Evolutionary conservation across 1,284 basidiomycete species (phyloP).

Genomic region (Athelia sp.): DNA sequence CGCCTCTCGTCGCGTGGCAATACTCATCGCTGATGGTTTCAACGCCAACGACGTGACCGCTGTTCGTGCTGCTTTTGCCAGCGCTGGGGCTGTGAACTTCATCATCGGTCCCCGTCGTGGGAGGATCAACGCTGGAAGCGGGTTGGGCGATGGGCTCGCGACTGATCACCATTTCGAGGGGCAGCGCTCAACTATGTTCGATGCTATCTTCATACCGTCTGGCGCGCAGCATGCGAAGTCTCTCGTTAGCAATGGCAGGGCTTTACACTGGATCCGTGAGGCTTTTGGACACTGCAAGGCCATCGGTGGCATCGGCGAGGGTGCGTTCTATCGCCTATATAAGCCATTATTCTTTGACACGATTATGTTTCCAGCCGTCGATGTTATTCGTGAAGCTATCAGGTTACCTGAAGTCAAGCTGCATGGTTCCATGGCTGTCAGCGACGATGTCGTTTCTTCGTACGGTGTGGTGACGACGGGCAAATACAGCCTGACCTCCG

Average conservation of each 20-base stretch:
- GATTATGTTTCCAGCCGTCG: slow-evolving; percentile 40
- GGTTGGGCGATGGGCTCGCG: slow-evolving; percentile 28
- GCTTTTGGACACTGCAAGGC: slow-evolving; percentile 77
- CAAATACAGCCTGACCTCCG: slow-evolving; percentile 36
- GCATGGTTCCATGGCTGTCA: slow-evolving; percentile 24
- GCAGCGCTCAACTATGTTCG: slow-evolving; percentile 76
- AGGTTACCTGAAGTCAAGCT: slow-evolving; percentile 41
- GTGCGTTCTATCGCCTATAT: no score
- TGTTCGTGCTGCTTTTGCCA: slow-evolving; percentile 48
- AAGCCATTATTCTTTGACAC: background rate
- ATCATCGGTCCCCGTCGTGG: slow-evolving; percentile 69
- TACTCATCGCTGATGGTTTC: slow-evolving; percentile 74
- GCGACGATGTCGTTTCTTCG: slow-evolving; percentile 39
- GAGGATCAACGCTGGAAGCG: slow-evolving; percentile 38
- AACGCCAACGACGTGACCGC: slow-evolving; percentile 52
- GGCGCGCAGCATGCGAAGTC: slow-evolving; percentile 50
- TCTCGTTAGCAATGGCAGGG: slow-evolving; percentile 51
- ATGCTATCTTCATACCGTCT: slow-evolving; percentile 70
- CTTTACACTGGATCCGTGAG: slow-evolving; percentile 70
- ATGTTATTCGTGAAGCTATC: slow-evolving; percentile 42
- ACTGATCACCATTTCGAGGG: slow-evolving; percentile 74
- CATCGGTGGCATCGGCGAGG: slow-evolving; percentile 71
- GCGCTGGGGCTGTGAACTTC: slow-evolving; percentile 53
- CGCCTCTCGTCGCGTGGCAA: slow-evolving; percentile 63
- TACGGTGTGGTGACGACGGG: slow-evolving; percentile 62